A percentile compares a stretch with the other conserved stretches of the same genome.
phyloP scores from a whole-genome alignment of 495 filamentous ascomycete genomes.

The Tuber microsphaerosporum region DNA sequence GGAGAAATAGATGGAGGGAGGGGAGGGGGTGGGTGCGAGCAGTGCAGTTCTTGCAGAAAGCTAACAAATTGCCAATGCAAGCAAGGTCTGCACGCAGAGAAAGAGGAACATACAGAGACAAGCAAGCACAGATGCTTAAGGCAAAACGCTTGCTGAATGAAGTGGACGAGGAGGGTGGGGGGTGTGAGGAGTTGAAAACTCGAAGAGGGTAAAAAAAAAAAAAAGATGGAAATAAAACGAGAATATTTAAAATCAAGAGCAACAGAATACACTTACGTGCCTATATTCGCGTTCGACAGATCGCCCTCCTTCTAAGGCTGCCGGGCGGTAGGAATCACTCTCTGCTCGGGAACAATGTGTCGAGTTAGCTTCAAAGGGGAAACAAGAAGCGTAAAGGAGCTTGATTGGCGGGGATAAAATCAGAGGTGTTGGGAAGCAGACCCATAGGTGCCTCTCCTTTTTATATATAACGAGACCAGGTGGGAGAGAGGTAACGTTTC shows the following conservation, averaged over 20 bases:
- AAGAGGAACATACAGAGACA: conserved; percentile 18
- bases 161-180: background rate
- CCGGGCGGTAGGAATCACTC: conserved; percentile 39
- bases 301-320: conserved; percentile 34
- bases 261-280: conserved; percentile 30
- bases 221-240: background rate
- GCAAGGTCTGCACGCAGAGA: conserved; percentile 19
- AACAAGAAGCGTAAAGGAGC: conserved; percentile 28
- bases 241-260: conserved; percentile 1
- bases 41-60: background rate
- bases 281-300: conserved; percentile 30
- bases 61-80: conserved; percentile 1
- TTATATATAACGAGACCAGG: conserved; percentile 38
- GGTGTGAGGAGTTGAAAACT: background rate
- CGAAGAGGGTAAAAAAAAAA: conserved; percentile 4
- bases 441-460: conserved; percentile 38
- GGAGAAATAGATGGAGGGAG: conserved; percentile 38
- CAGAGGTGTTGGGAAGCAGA: conserved; percentile 31
- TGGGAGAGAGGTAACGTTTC: conserved; percentile 39
- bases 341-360: conserved; percentile 29
- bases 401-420: conserved; percentile 37
- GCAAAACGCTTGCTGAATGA: background rate
- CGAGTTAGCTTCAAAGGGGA: conserved; percentile 29
- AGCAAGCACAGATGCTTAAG: background rate
- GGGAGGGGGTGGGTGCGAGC: conserved; percentile 36